These are phyloP conservation scores for Bolboschoenoplectus hybrid DNA, from an alignment of 202 grass and related monocot species.

Conservation along the genomic window DNA sequence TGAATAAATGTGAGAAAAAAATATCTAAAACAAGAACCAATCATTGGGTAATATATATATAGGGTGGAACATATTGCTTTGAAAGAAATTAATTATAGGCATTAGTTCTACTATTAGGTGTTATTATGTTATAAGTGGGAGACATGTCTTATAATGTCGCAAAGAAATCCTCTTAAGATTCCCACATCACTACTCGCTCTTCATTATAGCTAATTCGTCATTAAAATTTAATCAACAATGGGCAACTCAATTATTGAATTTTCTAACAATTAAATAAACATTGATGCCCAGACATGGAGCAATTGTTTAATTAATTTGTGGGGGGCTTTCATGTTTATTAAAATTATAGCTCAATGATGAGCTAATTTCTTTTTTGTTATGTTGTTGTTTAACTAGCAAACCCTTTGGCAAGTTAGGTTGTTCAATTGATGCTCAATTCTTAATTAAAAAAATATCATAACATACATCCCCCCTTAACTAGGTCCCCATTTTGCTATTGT, in stretches of 20 bases:
- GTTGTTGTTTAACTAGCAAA: slow-evolving; percentile 17
- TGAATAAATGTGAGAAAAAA: not conserved
- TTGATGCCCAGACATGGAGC: not conserved
- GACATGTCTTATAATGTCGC: slow-evolving; percentile 15
- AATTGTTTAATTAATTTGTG: not conserved
- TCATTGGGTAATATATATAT: slow-evolving; percentile 20
- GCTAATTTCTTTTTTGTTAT: slow-evolving; percentile 18
- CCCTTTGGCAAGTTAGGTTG: not conserved
- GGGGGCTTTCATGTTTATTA: slow-evolving; percentile 7
- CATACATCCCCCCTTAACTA: not conserved
- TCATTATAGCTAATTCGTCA: slow-evolving; percentile 3
- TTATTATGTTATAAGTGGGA: slow-evolving; percentile 15
- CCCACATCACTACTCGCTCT: slow-evolving; percentile 28
- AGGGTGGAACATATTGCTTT: slow-evolving; percentile 9
- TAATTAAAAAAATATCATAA: not conserved
- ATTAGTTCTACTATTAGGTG: slow-evolving; percentile 10
- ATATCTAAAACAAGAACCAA: slow-evolving; percentile 3
- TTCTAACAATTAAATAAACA: slow-evolving; percentile 32
- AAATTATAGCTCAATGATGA: slow-evolving; percentile 34
- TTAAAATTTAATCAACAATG: not conserved
- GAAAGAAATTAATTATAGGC: not conserved
- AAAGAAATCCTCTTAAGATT: slow-evolving; percentile 22
- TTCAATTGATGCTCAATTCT: not conserved
- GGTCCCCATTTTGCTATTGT: not conserved
- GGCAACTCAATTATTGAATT: slow-evolving; percentile 14